Base-by-base conservation (phyloP, 805 yeast species). In the Wickerhamiella vanderwaltii region DNA sequence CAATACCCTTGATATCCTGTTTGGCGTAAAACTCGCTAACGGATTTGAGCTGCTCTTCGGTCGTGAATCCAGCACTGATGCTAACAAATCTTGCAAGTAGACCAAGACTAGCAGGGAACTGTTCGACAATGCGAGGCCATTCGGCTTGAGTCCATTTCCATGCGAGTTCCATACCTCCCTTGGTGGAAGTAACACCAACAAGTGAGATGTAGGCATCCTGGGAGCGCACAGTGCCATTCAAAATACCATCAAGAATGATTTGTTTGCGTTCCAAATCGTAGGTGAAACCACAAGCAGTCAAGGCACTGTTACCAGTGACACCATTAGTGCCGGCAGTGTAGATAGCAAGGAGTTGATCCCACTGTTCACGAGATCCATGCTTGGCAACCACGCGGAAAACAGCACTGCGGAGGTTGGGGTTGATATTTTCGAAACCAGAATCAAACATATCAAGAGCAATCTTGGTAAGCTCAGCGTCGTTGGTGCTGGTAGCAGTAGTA, bases 121-220 rank as follows among this genome's bases (percentile, higher is more conserved):
- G 65, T 58, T 73, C 69, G 51, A 63, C 62, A 46, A 88, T 56
- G 34, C 65, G 69, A 44, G 75, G 85, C 88, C 93, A 88, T 61
- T 87, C 77, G 11, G 46, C 53, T 52, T 71, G 68, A 51, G 75
- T 55, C 94, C 95, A 88, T 13, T 54, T 43, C 84, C 87, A 87
- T 49, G 79, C 62, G 9, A 74, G 71, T 50, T 73, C 73, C 45
- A 79, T 66, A 64, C 95, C 94, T 32, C 64, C 67, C 41, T 63
- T 68, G 53, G 75, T 76, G 12, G 71, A 55, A 52, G 79, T 67
- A 65, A 84, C 64, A 32, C 91, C 87, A 46, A 65, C 72, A 74
- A 88, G 68, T 49, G 94, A 93, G 50, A 75, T 69, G 62, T 75
- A 75, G 42, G 79, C 70, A 58, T 83, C 94, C 65, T 83, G 93